These are phyloP conservation scores for Myxozyma kluyveri DNA, from an alignment of 805 yeast genomes.

Conservation along the genomic window DNA sequence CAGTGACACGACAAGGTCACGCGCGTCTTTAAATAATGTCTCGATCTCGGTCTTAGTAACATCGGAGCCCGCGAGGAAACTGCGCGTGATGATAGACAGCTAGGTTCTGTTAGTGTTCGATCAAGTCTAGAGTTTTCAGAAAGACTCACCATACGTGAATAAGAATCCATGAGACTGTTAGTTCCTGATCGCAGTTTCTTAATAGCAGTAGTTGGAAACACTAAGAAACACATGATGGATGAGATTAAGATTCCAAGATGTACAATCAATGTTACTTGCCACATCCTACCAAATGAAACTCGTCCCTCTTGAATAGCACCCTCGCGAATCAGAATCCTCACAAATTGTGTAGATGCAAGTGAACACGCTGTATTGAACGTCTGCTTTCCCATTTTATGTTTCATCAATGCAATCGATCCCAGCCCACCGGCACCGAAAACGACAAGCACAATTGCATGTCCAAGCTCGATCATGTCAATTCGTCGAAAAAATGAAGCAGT, in stretches of 20 bases:
- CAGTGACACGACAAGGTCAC: constrained; percentile 33
- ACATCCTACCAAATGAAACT: constrained; percentile 55
- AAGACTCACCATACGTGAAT: constrained; percentile 45
- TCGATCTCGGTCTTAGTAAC: constrained; percentile 26
- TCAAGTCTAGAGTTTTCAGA: constrained; percentile 30
- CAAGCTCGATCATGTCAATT: constrained; percentile 41
- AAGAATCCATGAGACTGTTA: constrained; percentile 45
- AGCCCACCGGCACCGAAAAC: constrained; percentile 52
- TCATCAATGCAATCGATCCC: constrained; percentile 66
- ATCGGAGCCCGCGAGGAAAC: constrained; percentile 23
- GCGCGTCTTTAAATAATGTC: constrained; percentile 11
- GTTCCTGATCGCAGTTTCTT: constrained; percentile 35
- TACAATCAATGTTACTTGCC: constrained; percentile 58
- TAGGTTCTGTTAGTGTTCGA: not conserved
- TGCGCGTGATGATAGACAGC: constrained; percentile 16
- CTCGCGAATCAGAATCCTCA: constrained; percentile 70
- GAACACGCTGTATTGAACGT: constrained; percentile 82
- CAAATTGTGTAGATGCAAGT: constrained; percentile 65
- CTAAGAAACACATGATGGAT: constrained; percentile 53
- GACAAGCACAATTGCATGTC: constrained; percentile 50
- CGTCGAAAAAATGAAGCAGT: constrained; percentile 49
- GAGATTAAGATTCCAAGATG: constrained; percentile 60
- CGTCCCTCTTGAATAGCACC: constrained; percentile 60
- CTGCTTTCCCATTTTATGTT: constrained; percentile 61
- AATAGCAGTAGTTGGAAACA: constrained; percentile 64